These are phyloP conservation scores for Microdochium paspali DNA, from an alignment of 2,329 filamentous ascomycete genomes.

Conservation along the genomic window DNA sequence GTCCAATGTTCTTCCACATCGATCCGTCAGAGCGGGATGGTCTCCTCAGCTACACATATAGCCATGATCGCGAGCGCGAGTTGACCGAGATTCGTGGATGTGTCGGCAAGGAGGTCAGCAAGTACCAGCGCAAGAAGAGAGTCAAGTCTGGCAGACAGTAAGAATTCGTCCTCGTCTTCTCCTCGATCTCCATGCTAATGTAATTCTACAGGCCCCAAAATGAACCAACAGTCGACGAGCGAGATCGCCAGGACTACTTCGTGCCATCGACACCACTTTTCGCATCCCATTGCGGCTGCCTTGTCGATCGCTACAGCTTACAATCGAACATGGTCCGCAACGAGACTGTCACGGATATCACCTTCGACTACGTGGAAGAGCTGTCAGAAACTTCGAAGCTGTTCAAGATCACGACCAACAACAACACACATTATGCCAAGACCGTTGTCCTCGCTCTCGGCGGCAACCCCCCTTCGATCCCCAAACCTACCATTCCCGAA, in stretches of 20 bases:
- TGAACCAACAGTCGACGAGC: conserved; percentile 49
- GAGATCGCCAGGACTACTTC: conserved; percentile 62
- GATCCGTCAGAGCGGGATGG: conserved; percentile 69
- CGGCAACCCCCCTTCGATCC: conserved; percentile 47
- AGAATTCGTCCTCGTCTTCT: conserved; percentile 7
- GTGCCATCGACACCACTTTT: conserved; percentile 55
- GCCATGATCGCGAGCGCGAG: conserved; percentile 49
- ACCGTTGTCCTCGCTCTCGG: conserved; percentile 64
- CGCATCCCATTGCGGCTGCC: conserved; percentile 48
- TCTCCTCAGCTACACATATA: conserved; percentile 58
- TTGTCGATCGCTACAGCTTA: conserved; percentile 50
- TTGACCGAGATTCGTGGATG: conserved; percentile 63
- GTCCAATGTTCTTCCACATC: conserved; percentile 76
- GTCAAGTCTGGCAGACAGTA: conserved; percentile 31
- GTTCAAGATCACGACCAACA: conserved; percentile 55
- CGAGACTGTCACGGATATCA: conserved; percentile 50
- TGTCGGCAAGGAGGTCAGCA: conserved; percentile 72
- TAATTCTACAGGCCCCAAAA: conserved; percentile 24
- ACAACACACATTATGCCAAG: conserved; percentile 43
- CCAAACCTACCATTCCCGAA: conserved; percentile 13
- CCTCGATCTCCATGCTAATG: conserved; percentile 7
- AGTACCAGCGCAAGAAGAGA: conserved; percentile 64
- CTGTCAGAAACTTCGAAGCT: conserved; percentile 40
- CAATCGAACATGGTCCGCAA: conserved; percentile 46
- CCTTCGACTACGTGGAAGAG: conserved; percentile 40